Percentiles rank a stretch among this genome's conserved stretches.
Evolutionary conservation across 2,329 filamentous ascomycete genomes (phyloP).

Genomic region (Neonectria punicea): DNA sequence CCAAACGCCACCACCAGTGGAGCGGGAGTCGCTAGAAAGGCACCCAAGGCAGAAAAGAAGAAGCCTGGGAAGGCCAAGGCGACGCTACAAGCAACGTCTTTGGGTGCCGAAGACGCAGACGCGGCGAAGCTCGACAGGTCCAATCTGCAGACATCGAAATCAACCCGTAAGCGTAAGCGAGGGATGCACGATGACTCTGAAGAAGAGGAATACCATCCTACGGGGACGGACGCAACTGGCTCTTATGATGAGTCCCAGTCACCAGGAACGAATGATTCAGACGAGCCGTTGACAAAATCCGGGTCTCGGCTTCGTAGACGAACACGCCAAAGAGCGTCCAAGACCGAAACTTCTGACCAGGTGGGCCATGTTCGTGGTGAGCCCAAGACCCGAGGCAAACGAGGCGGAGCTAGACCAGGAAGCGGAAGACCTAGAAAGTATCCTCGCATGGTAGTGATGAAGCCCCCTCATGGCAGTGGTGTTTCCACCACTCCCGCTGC

Average conservation of each 20-base stretch:
- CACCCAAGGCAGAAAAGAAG: constrained; percentile 41
- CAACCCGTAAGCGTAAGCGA: constrained; percentile 46
- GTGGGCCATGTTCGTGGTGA: constrained; percentile 34
- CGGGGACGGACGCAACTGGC: constrained; percentile 34
- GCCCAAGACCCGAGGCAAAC: constrained; percentile 49
- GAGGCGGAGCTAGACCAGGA: constrained; percentile 52
- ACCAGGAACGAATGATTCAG: constrained; percentile 34
- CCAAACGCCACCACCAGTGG: constrained; percentile 30
- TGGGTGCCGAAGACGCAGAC: constrained; percentile 31
- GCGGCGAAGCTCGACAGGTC: constrained; percentile 25
- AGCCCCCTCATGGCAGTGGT: constrained; percentile 22
- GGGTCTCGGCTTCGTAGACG: constrained; percentile 43
- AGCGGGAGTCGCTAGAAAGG: constrained; percentile 39
- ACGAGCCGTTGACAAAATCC: constrained; percentile 33
- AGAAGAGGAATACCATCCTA: constrained; percentile 46
- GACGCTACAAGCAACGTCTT: constrained; percentile 18
- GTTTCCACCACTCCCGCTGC: constrained; percentile 13
- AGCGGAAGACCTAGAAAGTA: constrained; percentile 54
- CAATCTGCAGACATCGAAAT: constrained; percentile 16
- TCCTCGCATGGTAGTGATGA: constrained; percentile 40
- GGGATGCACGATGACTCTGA: constrained; percentile 40
- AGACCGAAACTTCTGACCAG: constrained; percentile 18
- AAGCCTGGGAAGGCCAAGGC: constrained; percentile 33
- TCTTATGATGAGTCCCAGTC: constrained; percentile 38
- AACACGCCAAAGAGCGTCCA: constrained; percentile 28